Evolutionary conservation across 1,284 basidiomycete genomes (phyloP).

Genomic region (Irpex rosettiformis): DNA sequence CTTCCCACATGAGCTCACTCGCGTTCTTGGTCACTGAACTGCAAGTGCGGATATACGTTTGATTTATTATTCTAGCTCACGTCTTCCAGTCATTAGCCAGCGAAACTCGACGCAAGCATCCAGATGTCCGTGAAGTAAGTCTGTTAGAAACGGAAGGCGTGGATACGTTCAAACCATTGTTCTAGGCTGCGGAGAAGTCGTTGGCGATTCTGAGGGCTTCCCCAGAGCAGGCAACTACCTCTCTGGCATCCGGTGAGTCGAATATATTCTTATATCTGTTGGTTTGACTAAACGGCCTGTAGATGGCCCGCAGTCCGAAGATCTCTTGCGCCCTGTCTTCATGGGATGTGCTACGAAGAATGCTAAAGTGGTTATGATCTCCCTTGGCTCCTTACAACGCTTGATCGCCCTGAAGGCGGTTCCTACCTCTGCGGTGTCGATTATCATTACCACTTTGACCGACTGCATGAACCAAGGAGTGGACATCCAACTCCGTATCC

Average conservation of each 20-base stretch:
- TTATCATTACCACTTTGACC: slow-evolving; percentile 78
- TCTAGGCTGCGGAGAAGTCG: slow-evolving; percentile 83
- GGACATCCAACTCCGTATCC: slow-evolving; percentile 89
- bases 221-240: slow-evolving; percentile 64
- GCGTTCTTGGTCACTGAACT: slow-evolving; percentile 52
- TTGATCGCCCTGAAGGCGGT: slow-evolving; percentile 87
- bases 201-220: slow-evolving; percentile 74
- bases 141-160: slow-evolving; percentile 1
- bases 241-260: slow-evolving; percentile 58
- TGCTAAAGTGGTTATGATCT: slow-evolving; percentile 91
- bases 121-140: slow-evolving; percentile 78
- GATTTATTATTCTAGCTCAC: slow-evolving; percentile 3
- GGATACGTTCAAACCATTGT: not conserved
- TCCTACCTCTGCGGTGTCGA: slow-evolving; percentile 72
- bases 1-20: slow-evolving; percentile 44
- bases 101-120: slow-evolving; percentile 78
- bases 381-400: slow-evolving; percentile 88
- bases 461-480: slow-evolving; percentile 91
- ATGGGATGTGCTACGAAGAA: slow-evolving; percentile 94
- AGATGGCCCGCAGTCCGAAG: slow-evolving; percentile 80
- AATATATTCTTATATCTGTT: not conserved
- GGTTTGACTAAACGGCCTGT: not conserved
- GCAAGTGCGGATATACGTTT: slow-evolving; percentile 35
- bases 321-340: slow-evolving; percentile 85
- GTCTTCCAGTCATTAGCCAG: slow-evolving; percentile 61